Conservation (phyloP, 2,329 filamentous ascomycete species). For the Xylaria sp. region DNA sequence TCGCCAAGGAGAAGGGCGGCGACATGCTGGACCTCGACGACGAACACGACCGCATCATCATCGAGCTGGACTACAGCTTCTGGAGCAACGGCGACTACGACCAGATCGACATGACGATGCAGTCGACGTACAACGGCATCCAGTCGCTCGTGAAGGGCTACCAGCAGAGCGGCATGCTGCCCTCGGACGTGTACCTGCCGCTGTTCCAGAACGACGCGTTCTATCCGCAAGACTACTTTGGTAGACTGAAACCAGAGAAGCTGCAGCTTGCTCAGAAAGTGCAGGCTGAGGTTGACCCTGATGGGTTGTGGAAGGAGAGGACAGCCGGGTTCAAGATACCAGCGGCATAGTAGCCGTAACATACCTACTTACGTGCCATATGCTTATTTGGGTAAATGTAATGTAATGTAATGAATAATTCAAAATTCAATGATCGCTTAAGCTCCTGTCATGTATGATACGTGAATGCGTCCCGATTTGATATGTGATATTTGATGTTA, state of each 20-base stretch:
- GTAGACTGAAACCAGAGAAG: slow-evolving; percentile 41
- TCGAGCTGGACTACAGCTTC: slow-evolving; percentile 49
- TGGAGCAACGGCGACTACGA: slow-evolving; percentile 32
- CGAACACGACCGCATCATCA: slow-evolving; percentile 43
- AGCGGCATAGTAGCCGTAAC: slow-evolving; percentile 2
- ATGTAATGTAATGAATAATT: background rate
- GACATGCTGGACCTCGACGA: slow-evolving; percentile 46
- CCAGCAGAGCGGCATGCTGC: slow-evolving; percentile 39
- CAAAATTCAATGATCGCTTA: background rate
- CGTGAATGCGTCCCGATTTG: no score
- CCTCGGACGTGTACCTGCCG: slow-evolving; percentile 41
- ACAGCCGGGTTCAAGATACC: slow-evolving; percentile 47
- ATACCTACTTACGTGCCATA: slow-evolving; percentile 1
- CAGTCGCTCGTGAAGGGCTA: slow-evolving; percentile 34
- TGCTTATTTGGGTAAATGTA: no score
- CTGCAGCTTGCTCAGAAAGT: slow-evolving; percentile 40
- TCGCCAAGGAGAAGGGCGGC: slow-evolving; percentile 37
- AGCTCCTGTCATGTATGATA: no score
- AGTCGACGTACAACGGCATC: slow-evolving; percentile 41
- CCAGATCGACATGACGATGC: slow-evolving; percentile 41
- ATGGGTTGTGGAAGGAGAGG: slow-evolving; percentile 42
- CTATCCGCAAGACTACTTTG: slow-evolving; percentile 47
- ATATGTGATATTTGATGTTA: no score
- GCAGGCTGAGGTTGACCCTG: slow-evolving; percentile 41
- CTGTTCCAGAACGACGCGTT: slow-evolving; percentile 49